phyloP scores from a whole-genome alignment of 331 rosid genomes.

The Pyracantha coccinea region DNA sequence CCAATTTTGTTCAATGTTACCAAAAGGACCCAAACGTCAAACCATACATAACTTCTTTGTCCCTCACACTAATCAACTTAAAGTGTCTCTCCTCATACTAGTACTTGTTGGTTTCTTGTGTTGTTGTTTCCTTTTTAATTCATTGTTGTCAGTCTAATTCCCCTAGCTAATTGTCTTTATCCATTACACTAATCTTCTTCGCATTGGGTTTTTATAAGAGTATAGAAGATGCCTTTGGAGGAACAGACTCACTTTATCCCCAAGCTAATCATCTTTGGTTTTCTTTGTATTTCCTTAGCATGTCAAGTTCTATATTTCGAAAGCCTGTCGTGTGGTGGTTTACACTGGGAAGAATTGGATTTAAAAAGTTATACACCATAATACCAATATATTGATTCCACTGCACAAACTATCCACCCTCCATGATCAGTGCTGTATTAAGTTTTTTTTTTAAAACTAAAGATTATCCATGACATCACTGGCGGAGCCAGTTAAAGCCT shows the following conservation, averaged over 20 bases:
- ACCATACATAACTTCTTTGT: not conserved
- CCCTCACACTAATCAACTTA: not conserved
- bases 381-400: not conserved
- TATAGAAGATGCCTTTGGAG: not conserved
- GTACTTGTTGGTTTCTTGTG: not conserved
- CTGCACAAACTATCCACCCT: not conserved
- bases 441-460: not conserved
- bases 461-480: not conserved
- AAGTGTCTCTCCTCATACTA: not conserved
- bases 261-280: not conserved
- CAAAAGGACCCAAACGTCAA: not conserved
- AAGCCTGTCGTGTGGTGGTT: not conserved
- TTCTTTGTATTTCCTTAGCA: not conserved
- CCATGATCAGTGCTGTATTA: not conserved
- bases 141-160: not conserved
- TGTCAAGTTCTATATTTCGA: not conserved
- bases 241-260: not conserved
- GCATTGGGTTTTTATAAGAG: not conserved
- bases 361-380: not conserved
- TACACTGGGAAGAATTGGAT: not conserved
- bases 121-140: not conserved
- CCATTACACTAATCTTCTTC: not conserved
- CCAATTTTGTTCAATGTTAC: not conserved
- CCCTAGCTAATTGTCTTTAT: not conserved
- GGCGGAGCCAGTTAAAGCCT: too few species aligned